These are phyloP conservation scores for Sesbania bispinosa DNA, from an alignment of 306 rosid species.

Conservation along the genomic window DNA sequence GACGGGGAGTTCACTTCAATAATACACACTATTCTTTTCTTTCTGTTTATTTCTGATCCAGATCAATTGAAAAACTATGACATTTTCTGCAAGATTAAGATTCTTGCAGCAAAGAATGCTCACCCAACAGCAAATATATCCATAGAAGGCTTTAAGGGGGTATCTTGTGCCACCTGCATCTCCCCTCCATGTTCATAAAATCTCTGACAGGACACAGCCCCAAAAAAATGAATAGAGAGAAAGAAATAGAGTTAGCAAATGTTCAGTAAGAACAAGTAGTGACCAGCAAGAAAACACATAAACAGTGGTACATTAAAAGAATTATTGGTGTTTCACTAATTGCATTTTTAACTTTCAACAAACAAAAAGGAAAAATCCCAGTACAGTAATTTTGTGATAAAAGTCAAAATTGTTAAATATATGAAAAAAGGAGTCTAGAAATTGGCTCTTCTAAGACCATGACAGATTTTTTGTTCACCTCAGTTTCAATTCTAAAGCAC, in stretches of 20 bases:
- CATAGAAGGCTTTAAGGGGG: constrained; percentile 88
- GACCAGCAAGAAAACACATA: not conserved
- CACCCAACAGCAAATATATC: constrained; percentile 97
- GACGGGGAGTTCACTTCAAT: no score
- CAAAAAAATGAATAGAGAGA: constrained; percentile 16
- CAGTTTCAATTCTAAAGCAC: not conserved
- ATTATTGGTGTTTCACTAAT: not conserved
- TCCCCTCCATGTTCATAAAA: constrained; percentile 98
- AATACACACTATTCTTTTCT: no score
- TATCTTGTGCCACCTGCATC: constrained; percentile 85
- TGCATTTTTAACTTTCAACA: not conserved
- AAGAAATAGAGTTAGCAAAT: not conserved
- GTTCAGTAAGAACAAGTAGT: not conserved
- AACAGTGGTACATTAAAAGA: not conserved
- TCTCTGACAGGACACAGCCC: constrained; percentile 50
- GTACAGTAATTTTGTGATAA: not conserved
- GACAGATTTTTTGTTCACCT: not conserved
- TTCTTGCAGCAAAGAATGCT: constrained; percentile 39
- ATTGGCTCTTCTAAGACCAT: not conserved
- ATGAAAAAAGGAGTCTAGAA: not conserved
- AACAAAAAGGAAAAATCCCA: not conserved
- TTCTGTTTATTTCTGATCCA: no score
- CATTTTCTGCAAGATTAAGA: constrained; percentile 12
- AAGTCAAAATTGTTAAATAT: not conserved
- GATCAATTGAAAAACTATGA: constrained; percentile 15